Conservation (phyloP, 2,329 filamentous ascomycete species). For the Bipolaris cookei region DNA sequence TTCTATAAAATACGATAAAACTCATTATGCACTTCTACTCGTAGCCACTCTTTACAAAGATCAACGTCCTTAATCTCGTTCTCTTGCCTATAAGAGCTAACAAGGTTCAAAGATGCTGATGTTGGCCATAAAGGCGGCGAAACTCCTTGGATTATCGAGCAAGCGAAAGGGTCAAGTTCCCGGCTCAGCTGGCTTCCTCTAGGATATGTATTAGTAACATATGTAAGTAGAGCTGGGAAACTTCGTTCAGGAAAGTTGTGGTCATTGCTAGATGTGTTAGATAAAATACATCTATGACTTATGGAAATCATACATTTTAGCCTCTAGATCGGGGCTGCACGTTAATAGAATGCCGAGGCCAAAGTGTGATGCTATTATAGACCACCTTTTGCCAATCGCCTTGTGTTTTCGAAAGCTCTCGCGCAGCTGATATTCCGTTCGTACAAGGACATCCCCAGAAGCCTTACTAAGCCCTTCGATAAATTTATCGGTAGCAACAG, state of each 20-base stretch:
- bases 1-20: slow-evolving; percentile 11
- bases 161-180: slow-evolving; percentile 3
- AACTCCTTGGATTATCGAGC: slow-evolving; percentile 8
- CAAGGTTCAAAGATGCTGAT: slow-evolving; percentile 1
- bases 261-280: slow-evolving; percentile 9
- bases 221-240: slow-evolving; percentile 5
- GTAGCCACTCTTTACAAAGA: slow-evolving; percentile 8
- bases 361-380: slow-evolving; percentile 9
- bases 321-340: slow-evolving; percentile 1
- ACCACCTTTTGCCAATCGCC: slow-evolving; percentile 7
- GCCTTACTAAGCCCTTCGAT: slow-evolving; percentile 4
- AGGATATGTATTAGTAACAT: slow-evolving; percentile 5
- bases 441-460: slow-evolving; percentile 4
- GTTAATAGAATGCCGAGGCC: slow-evolving; percentile 7
- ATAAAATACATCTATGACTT: slow-evolving; percentile 5
- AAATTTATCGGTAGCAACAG: slow-evolving; percentile 6
- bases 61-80: background rate
- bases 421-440: slow-evolving; percentile 4
- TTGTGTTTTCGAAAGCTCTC: slow-evolving; percentile 9
- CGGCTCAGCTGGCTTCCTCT: slow-evolving; percentile 3
- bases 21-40: slow-evolving; percentile 2
- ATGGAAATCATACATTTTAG: slow-evolving; percentile 10
- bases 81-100: slow-evolving; percentile 7
- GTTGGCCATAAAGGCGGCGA: slow-evolving; percentile 6
- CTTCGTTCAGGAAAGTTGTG: slow-evolving; percentile 6